These are phyloP conservation scores for Asterella californica DNA, from an alignment of 225 moss, liverwort and hornwort species.

Conservation along the genomic window DNA sequence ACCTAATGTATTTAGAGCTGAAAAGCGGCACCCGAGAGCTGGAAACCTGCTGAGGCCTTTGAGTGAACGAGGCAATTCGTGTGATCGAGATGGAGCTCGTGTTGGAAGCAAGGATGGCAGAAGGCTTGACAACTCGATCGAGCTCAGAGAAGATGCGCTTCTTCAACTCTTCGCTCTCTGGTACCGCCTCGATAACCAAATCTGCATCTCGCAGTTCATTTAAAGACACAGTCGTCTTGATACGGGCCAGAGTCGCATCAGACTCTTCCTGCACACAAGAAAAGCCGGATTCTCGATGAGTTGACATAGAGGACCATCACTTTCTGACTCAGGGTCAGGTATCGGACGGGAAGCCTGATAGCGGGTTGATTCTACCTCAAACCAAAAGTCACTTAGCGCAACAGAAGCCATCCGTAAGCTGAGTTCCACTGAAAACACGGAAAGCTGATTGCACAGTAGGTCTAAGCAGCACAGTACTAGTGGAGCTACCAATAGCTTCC, in stretches of 20 bases:
- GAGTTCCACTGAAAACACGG: neutral
- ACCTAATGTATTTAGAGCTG: neutral
- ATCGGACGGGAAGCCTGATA: neutral
- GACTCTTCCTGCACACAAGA: constrained; percentile 61
- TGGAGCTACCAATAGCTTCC: neutral
- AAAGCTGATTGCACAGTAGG: neutral
- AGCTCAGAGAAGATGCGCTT: constrained; percentile 68
- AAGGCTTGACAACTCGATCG: constrained; percentile 78
- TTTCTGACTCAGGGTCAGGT: too few species aligned
- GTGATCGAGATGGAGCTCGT: constrained; percentile 99
- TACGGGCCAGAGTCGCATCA: constrained; percentile 66
- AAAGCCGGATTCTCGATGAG: neutral
- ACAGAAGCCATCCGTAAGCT: neutral
- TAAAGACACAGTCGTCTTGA: constrained; percentile 64
- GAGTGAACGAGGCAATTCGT: constrained; percentile 80
- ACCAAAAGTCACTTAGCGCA: neutral
- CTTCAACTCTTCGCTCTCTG: constrained; percentile 88
- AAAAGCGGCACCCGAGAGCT: neutral
- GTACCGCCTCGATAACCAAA: constrained; percentile 88
- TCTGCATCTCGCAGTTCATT: constrained; percentile 76
- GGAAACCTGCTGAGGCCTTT: constrained; percentile 70
- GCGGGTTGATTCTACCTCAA: neutral
- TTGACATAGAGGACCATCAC: neutral
- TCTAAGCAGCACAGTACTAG: neutral
- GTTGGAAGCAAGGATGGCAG: constrained; percentile 89